Evolutionary conservation across 768 basidiomycete species (phyloP), one percentile per base, ranked within the genome.

Genomic region (Bullera alba): DNA sequence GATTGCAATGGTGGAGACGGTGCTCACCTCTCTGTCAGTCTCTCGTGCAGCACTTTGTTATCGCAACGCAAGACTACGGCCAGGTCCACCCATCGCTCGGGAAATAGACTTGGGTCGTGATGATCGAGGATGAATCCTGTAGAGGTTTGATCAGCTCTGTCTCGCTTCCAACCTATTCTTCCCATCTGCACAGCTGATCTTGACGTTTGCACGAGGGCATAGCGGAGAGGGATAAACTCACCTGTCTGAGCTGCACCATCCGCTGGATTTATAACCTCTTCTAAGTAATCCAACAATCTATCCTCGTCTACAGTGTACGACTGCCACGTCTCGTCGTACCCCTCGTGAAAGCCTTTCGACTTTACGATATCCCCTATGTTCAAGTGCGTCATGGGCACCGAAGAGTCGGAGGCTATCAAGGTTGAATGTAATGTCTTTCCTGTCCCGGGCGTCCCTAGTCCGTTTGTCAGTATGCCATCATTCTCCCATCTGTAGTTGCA

Each of bases 1-100:
- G 22, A 25, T 8, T 8, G 8, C 34, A 39, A 46, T 32, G 7
- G 15, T n/a, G 8, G 28, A 46, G 17, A 23, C 2, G 8, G 16
- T 17, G 56, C 79, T 44, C 46, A 90, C 95, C 95, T 78, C 69
- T 83, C 83, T 74, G 96, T 92, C 16, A 97, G 76, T 29, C 95
- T 80, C 12, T 87, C 82, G 87, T 95, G 97, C 25, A 99, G 74
- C 51, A 79, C 74, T 3, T 84, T 79, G 69, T 97, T 93, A 65
- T 95, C 78, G 61, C 92, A 96, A 10, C 84, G 81, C 6, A 97
- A 75, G 28, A 97, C 91, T 32, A 97, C 83, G 41, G 95, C 91
- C 26, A 97, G 79, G 74, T 99, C 95, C 21, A 86, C 78, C 95
- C 95, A 97, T 50, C 93, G 81, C 73, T 99, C 91, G 0, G 95